Evolutionary conservation across 2,329 filamentous ascomycete species (phyloP), one percentile per base, ranked within the genome.

Genomic region (Pseudogymnoascus sp.): DNA sequence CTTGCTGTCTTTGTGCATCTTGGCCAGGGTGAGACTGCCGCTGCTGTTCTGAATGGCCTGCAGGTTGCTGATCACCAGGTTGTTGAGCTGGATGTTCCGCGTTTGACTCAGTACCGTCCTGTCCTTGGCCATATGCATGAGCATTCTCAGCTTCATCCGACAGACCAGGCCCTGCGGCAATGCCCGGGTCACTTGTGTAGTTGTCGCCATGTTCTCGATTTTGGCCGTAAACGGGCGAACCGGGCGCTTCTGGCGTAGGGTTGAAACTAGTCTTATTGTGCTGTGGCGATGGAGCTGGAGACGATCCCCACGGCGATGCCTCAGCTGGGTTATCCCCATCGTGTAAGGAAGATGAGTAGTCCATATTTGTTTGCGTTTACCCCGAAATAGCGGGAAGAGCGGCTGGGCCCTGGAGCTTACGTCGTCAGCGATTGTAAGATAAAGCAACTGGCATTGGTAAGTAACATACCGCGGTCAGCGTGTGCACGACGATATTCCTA

Each of bases 271-370:
- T 67, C 42, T 66, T 68, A 11, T 66, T 64, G 67, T 70, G 69
- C 37, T 71, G 68, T 4, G 73, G 73, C 33, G 71, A 73, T 14
- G 69, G 42, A 12, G 65, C 65, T 50, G 72, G 71, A 3, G 73
- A 73, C 14, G 70, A 70, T 21, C 76, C 80, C 87, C 87, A 90
- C 62, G 87, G 87, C 37, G 85, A 87, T 63, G 78, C 69, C 62
- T 80, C 85, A 37, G 78, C 77, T 50, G 82, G 80, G 70, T 84
- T 79, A 62, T 85, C 83, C 33, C 81, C 78, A 69, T 87, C 84
- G 67, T 82, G 76, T 62, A 80, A 77, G 61, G 84, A 76, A 35
- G 78, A 73, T 63, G 85, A 85, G 73, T 89, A 90, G 73, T 90
- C 87, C 87, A 90, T 90, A 53, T 28, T 68, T 53, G 63, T 47